A percentile compares a stretch with the other conserved stretches of the same genome.
These are phyloP conservation scores for Cystofilobasidium macerans DNA, from an alignment of 768 basidiomycete genomes.

Conservation along the genomic window DNA sequence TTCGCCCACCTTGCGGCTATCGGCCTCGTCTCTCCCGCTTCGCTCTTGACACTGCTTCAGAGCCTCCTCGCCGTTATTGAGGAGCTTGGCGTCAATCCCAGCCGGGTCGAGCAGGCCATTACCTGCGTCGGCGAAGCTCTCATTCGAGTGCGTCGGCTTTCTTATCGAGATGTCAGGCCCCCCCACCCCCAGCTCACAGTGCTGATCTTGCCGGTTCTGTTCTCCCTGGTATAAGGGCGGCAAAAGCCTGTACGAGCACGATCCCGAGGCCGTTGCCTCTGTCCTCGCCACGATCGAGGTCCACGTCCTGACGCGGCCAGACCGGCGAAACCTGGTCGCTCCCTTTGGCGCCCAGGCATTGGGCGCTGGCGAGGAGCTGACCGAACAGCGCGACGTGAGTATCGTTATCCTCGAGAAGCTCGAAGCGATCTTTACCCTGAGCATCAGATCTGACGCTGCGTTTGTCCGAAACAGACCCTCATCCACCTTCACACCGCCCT, in stretches of 20 bases:
- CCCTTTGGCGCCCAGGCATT: slow-evolving; percentile 12
- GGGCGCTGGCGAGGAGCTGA: neutral
- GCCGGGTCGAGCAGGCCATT: slow-evolving; percentile 34
- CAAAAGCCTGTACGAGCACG: slow-evolving; percentile 51
- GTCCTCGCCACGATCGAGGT: slow-evolving; percentile 58
- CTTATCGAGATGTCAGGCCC: no score
- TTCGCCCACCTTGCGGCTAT: slow-evolving; percentile 78
- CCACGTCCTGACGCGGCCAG: slow-evolving; percentile 54
- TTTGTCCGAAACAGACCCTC: slow-evolving; percentile 48
- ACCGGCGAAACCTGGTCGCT: slow-evolving; percentile 32
- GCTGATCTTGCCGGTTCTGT: no score
- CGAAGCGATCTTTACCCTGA: neutral
- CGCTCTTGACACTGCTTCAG: slow-evolving; percentile 67
- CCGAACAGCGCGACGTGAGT: slow-evolving; percentile 23
- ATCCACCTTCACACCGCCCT: slow-evolving; percentile 58
- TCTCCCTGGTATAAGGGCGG: slow-evolving; percentile 50
- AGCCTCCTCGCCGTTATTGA: slow-evolving; percentile 78
- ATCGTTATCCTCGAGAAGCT: neutral
- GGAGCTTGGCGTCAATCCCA: slow-evolving; percentile 67
- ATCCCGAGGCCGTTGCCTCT: slow-evolving; percentile 51
- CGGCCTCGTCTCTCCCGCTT: slow-evolving; percentile 56
- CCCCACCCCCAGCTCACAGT: no score
- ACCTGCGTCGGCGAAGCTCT: slow-evolving; percentile 36
- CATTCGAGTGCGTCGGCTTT: slow-evolving; percentile 26
- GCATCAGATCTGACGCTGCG: neutral